A percentile compares a stretch with the other conserved stretches of the same genome.
Conservation (phyloP, 2,329 filamentous ascomycete genomes). For the Talaromyces sp. region DNA sequence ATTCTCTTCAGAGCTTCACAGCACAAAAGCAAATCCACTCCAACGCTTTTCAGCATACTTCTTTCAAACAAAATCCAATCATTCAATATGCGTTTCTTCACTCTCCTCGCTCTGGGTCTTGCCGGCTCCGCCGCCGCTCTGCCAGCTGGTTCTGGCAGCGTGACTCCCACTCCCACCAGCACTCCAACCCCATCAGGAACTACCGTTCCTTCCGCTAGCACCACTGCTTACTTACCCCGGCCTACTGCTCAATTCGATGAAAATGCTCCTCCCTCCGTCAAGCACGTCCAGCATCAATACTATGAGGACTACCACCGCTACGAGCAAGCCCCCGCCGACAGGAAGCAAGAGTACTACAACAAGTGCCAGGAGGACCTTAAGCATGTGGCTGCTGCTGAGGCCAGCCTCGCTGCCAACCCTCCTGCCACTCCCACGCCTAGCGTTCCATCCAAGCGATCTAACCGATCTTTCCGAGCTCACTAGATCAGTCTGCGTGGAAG, state of each 20-base stretch:
- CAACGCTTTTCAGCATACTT: background rate
- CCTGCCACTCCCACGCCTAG: background rate
- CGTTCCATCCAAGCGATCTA: background rate
- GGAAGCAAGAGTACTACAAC: background rate
- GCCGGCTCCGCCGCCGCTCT: slow-evolving; percentile 3
- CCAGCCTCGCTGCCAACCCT: background rate
- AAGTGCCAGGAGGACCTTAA: too few relatives aligned
- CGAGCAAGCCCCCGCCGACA: background rate
- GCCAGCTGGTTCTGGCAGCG: background rate
- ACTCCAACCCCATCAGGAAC: background rate
- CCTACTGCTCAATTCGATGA: background rate
- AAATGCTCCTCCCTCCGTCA: background rate
- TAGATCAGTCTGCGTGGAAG: background rate
- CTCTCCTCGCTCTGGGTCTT: slow-evolving; percentile 1
- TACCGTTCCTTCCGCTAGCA: background rate
- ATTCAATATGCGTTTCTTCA: slow-evolving; percentile 5
- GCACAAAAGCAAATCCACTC: background rate
- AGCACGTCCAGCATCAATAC: background rate
- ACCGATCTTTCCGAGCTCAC: too few relatives aligned
- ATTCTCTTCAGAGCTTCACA: background rate
- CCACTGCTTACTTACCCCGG: background rate
- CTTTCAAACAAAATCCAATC: background rate
- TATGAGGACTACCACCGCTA: background rate
- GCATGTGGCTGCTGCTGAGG: background rate
- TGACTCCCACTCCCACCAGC: background rate